A percentile compares a stretch with the other conserved stretches of the same genome.
These are phyloP conservation scores for Hypomyces rosellus DNA, from an alignment of 2,329 filamentous ascomycete genomes.

Conservation along the genomic window DNA sequence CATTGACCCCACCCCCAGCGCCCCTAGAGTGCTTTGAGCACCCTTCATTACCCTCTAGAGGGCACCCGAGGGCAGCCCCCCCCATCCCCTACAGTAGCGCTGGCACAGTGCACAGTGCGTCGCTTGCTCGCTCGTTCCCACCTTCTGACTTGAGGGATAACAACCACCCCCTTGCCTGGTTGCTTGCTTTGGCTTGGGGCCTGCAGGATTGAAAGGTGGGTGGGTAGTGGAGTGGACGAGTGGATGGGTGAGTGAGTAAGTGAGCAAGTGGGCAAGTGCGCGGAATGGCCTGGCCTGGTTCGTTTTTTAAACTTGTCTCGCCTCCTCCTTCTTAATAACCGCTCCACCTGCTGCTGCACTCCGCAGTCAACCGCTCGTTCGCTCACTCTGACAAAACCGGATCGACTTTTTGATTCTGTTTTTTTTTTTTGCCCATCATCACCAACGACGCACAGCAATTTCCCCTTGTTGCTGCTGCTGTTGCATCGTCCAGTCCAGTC, in stretches of 20 bases:
- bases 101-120: neutral
- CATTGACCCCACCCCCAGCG: neutral
- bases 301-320: neutral
- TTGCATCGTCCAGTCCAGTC: too few relatives aligned
- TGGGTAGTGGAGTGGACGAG: neutral
- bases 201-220: neutral
- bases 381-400: neutral
- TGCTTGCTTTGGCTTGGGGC: neutral
- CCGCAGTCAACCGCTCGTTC: slow-evolving; percentile 5
- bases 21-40: neutral
- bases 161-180: neutral
- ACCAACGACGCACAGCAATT: too few relatives aligned
- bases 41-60: neutral
- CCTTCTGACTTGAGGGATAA: too few relatives aligned
- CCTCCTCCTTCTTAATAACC: slow-evolving; percentile 8
- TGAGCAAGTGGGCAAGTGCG: neutral
- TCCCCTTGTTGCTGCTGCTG: too few relatives aligned
- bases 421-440: too few relatives aligned
- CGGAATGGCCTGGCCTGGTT: slow-evolving; percentile 1
- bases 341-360: slow-evolving; percentile 12
- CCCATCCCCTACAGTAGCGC: neutral
- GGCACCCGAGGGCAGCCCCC: neutral
- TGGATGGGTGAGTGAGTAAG: neutral
- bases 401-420: too few relatives aligned
- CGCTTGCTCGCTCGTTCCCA: too few relatives aligned